Evolutionary conservation across 2,329 filamentous ascomycete species (phyloP), one percentile per base, ranked within the genome.

Genomic region (Neonectria coccinea): DNA sequence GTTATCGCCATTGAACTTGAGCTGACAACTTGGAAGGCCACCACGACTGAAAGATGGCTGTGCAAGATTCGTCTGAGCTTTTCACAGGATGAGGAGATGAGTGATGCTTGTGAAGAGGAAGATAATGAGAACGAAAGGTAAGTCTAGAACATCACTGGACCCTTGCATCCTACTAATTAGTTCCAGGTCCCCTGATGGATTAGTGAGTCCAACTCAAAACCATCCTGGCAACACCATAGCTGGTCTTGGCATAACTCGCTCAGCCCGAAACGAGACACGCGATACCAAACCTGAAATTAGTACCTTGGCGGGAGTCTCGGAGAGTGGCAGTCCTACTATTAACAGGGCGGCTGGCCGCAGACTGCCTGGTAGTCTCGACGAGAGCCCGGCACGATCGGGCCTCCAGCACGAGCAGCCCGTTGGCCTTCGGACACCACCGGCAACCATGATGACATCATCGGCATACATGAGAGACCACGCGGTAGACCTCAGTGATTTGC

Each of bases 21-120:
- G 20, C 64, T 70, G 16, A 68, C 7, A 25, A 2, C 47, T n/a
- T 31, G 20, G 1, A 29, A 80, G 79, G 76, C 77, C n/a, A 74
- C 70, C 8, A 80, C 79, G 0, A 78, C 79, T 9, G 79, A 80
- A 45, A 72, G 78, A 44, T 81, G 79, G 79, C 53, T 81, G 11
- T 73, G 67, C 56, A 81, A 81, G 66, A 74, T 81, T 22, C 78
- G 77, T 22, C 75, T 74, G 56, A 78, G 65, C 18, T 74, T 74
- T 47, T 65, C 70, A 2, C 68, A 71, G 25, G 70, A 75, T 45
- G 70, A 73, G 55, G 66, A 68, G 54, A 75, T 73, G 73, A 74
- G 73, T 14, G 71, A 74, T 53, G 63, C 62, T 2, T 67, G 52
- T 3, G 70, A 72, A 4, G 64, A 63, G 6, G 65, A 69, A 22